Base-by-base conservation (phyloP, 345 rosid genomes). In the Physaria fendleri region DNA sequence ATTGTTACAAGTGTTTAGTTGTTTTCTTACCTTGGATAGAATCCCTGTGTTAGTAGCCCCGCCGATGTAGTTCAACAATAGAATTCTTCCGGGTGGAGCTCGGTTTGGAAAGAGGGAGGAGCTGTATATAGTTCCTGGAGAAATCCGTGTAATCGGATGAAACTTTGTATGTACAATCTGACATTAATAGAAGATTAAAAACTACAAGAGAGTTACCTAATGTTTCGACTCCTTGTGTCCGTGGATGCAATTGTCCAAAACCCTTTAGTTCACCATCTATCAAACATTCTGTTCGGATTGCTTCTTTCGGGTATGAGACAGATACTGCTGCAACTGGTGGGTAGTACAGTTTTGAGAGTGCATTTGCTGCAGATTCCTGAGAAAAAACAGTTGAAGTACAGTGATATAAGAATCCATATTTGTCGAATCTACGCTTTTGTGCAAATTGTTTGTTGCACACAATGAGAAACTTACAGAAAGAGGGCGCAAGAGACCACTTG, bases 311-410 rank as follows among this genome's bases (percentile, higher is more conserved):
- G 69, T 94, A 94, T 46, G 97, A 85, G 68, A 94, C 23, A 29
- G 96, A 74, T 12, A 87, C 99, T 42, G 96, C 92, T 21, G 99
- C 97, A 28, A 94, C 97, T 28, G 99, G 95, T 14, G 96, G 99
- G 69, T 94, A 90, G 65, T 83, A 83, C 58, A 94, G 84, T 70
- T 87, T 79, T 29, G 95, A 83, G 23, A 94, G 68, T 17, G 88
- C 84, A 55, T 77, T 83, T 14, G 96, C 95, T 40, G 97, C 93
- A 38, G 78, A 66, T 30, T 72, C 81, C 99, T 94, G 77, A 12
- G 30, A n/a, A 39, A 23, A 30, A 23, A 14, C 12, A 9, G 51
- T 39, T 56, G 43, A 12, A 21, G 42, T 17, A 59, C 14, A n/a
- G 4, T 0, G 15, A 39, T 40, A 30, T 47, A 58, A 5, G 32